phyloP scores from a whole-genome alignment of 495 filamentous ascomycete genomes.

The Articulospora tetracladia region DNA sequence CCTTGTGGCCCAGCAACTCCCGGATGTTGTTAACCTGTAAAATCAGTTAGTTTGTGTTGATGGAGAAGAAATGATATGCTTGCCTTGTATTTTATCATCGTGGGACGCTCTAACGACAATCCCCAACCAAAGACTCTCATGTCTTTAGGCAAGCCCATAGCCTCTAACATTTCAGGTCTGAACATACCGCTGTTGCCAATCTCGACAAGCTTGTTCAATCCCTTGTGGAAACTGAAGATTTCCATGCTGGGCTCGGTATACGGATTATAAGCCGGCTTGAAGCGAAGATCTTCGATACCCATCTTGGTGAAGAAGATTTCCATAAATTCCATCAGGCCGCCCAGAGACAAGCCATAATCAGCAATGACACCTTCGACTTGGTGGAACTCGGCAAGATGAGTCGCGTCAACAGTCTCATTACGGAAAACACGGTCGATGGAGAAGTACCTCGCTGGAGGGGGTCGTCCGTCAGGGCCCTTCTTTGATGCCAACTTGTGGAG shows the following conservation, averaged over 20 bases:
- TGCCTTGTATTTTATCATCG: slow-evolving; percentile 91
- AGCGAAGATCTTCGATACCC: slow-evolving; percentile 81
- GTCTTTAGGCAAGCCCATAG: slow-evolving; percentile 82
- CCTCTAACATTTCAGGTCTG: slow-evolving; percentile 83
- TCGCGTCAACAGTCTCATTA: slow-evolving; percentile 93
- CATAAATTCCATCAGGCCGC: slow-evolving; percentile 95
- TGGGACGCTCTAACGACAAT: slow-evolving; percentile 85
- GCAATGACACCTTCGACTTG: slow-evolving; percentile 98
- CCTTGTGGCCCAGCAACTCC: slow-evolving; percentile 80
- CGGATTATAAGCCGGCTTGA: slow-evolving; percentile 97
- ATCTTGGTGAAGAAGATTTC: slow-evolving; percentile 94
- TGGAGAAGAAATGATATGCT: slow-evolving; percentile 30
- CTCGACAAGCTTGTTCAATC: slow-evolving; percentile 87
- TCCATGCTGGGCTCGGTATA: slow-evolving; percentile 99
- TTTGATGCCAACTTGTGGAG: slow-evolving; percentile 82
- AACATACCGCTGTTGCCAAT: slow-evolving; percentile 99
- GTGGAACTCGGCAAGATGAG: slow-evolving; percentile 97
- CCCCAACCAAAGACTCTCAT: slow-evolving; percentile 91
- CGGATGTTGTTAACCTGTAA: slow-evolving; percentile 58
- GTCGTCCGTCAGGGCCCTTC: slow-evolving; percentile 42
- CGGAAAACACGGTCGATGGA: slow-evolving; percentile 97
- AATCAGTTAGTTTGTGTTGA: slow-evolving; percentile 9
- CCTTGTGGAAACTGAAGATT: slow-evolving; percentile 90
- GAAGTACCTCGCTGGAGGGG: slow-evolving; percentile 83
- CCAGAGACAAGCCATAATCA: slow-evolving; percentile 85